Conservation (phyloP, 306 rosid genomes). For the Clitoria ternatea region DNA sequence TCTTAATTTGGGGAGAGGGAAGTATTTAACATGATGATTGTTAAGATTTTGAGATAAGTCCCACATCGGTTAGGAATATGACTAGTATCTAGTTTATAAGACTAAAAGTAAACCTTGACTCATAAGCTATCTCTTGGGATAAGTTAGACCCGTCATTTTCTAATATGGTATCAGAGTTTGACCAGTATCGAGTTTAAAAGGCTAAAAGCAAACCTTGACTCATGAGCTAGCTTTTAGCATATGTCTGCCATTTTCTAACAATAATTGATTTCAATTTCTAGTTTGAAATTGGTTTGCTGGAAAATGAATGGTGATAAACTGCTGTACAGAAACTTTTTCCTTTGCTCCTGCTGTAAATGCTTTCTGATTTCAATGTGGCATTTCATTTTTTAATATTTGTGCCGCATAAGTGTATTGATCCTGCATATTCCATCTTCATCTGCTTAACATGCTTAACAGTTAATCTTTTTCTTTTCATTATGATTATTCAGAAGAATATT, state of each 20-base stretch:
- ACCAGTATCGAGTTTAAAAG: no score
- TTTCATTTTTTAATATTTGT: neutral
- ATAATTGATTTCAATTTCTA: constrained; percentile 8
- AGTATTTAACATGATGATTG: neutral
- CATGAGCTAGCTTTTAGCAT: no score
- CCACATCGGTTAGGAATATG: no score
- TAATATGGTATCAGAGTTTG: no score
- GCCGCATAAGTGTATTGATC: neutral
- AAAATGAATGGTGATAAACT: neutral
- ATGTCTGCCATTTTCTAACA: no score
- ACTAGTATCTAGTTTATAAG: no score
- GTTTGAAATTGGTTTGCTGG: neutral
- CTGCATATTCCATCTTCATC: neutral
- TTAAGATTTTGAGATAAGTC: no score
- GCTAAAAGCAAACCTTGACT: no score
- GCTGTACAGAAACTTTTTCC: neutral
- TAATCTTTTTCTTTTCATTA: neutral
- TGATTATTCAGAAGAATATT: neutral
- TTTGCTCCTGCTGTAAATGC: neutral
- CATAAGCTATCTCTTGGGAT: no score
- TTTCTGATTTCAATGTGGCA: neutral
- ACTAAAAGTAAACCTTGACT: no score
- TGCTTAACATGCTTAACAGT: neutral
- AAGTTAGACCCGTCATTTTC: no score
- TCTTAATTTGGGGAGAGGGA: neutral